A percentile compares a stretch with the other conserved stretches of the same genome.
Conservation (phyloP, 345 rosid genomes). For the Erysimum cheiranthoides region DNA sequence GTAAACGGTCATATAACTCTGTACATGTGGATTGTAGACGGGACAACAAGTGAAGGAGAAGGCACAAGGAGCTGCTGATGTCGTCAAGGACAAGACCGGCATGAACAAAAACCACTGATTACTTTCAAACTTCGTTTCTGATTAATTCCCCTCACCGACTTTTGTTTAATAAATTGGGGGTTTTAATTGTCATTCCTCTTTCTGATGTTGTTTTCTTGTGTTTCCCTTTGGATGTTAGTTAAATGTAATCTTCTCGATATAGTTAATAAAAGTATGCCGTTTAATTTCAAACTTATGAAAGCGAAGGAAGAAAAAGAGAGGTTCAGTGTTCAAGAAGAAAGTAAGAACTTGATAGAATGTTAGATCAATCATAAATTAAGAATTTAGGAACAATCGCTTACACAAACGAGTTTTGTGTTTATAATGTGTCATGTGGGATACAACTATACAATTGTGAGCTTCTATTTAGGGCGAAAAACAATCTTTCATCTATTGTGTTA, state of each 20-base stretch:
- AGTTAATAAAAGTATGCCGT: slow-evolving; percentile 14
- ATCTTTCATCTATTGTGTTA: not conserved
- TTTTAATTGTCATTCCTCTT: slow-evolving; percentile 29
- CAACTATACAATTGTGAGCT: not conserved
- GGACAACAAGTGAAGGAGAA: slow-evolving; percentile 63
- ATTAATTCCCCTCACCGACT: not conserved
- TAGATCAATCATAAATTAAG: not conserved
- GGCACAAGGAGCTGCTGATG: slow-evolving; percentile 78
- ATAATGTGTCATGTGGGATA: not conserved
- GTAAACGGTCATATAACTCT: not conserved
- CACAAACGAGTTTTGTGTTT: not conserved
- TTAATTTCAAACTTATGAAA: not conserved
- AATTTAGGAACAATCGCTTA: not conserved
- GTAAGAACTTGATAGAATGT: not conserved
- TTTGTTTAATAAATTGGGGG: slow-evolving; percentile 28
- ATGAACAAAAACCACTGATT: slow-evolving; percentile 49
- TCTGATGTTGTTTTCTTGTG: slow-evolving; percentile 7
- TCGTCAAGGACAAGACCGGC: slow-evolving; percentile 67
- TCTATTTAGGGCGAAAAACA: not conserved
- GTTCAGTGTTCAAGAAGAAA: not conserved
- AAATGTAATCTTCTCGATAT: slow-evolving; percentile 25
- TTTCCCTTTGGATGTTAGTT: slow-evolving; percentile 8
- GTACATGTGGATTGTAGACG: slow-evolving; percentile 46
- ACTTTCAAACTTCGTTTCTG: not conserved
- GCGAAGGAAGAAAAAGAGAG: not conserved